phyloP scores from a whole-genome alignment of 495 filamentous ascomycete genomes.

The Symbiotaphrina buchneri region DNA sequence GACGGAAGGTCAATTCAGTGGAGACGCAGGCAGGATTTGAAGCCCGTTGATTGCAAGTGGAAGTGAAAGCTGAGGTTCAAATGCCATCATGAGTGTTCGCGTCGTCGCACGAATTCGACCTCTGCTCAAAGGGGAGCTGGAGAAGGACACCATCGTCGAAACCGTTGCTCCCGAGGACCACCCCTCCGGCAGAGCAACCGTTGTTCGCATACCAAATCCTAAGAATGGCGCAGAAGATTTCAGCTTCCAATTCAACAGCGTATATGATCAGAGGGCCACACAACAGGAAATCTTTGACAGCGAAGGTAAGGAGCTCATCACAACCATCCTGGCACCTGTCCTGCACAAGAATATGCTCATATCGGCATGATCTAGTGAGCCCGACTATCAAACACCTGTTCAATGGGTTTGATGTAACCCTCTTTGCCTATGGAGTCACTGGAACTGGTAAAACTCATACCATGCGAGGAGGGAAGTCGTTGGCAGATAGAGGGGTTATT shows the following conservation, averaged over 20 bases:
- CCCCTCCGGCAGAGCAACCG: conserved; percentile 32
- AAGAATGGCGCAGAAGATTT: conserved; percentile 83
- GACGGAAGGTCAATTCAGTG: too few relatives aligned
- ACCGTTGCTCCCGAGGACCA: conserved; percentile 14
- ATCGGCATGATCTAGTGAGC: conserved; percentile 23
- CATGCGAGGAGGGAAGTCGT: conserved; percentile 81
- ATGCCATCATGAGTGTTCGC: conserved; percentile 59
- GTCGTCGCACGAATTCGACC: conserved; percentile 83
- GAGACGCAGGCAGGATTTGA: too few relatives aligned
- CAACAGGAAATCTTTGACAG: conserved; percentile 75
- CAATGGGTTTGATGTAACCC: conserved; percentile 76
- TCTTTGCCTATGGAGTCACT: conserved; percentile 92
- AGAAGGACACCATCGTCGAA: conserved; percentile 64
- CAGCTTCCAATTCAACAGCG: conserved; percentile 84
- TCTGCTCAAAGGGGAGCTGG: conserved; percentile 58
- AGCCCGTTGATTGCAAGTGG: background rate
- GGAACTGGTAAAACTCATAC: conserved; percentile 96
- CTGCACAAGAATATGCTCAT: background rate
- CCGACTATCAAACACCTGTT: conserved; percentile 79
- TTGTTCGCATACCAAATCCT: conserved; percentile 82
- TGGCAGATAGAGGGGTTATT: conserved; percentile 80
- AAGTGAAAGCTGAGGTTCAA: background rate
- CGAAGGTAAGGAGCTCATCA: conserved; percentile 37
- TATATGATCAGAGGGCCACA: conserved; percentile 56
- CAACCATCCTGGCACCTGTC: background rate